Evolutionary conservation across 768 basidiomycete species (phyloP).

Genomic region (Sporobolomyces phaffii): DNA sequence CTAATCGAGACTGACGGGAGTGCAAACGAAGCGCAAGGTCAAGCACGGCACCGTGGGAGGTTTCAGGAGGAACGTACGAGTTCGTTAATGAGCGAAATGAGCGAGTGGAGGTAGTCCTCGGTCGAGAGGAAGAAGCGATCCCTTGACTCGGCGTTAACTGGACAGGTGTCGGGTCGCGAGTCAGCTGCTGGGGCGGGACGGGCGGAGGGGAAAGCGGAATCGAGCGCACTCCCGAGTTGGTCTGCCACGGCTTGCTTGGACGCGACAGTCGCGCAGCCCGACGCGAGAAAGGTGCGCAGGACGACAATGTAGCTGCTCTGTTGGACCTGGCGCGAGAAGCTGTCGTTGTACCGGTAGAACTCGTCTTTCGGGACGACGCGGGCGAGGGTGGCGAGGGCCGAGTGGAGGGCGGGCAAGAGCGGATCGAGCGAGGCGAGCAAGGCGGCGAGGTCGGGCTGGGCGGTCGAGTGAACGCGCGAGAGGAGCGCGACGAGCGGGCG

Average conservation of each 20-base stretch:
- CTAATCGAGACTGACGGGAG: conserved; percentile 38
- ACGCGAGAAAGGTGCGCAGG: conserved; percentile 45
- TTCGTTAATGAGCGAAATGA: conserved; percentile 49
- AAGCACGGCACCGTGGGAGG: no score
- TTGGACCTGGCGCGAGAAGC: conserved; percentile 30
- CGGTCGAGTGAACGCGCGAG: background rate
- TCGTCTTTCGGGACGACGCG: conserved; percentile 45
- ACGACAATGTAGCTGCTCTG: conserved; percentile 45
- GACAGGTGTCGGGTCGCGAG: background rate
- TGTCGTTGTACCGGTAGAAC: conserved; percentile 45
- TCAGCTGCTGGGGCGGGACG: background rate
- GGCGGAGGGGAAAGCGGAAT: background rate
- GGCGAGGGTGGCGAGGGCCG: conserved; percentile 38
- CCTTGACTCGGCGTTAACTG: conserved; percentile 44
- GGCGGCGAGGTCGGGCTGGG: background rate
- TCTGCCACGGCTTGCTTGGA: conserved; percentile 43
- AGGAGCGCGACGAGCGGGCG: background rate
- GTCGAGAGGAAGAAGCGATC: conserved; percentile 46
- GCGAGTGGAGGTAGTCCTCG: conserved; percentile 50
- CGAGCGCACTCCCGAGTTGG: conserved; percentile 46
- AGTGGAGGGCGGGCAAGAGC: conserved; percentile 13
- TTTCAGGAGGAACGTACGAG: conserved; percentile 40
- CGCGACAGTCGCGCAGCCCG: conserved; percentile 42
- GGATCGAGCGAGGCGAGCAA: conserved; percentile 37
- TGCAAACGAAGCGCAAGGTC: background rate